phyloP scores from a whole-genome alignment of 352 stramenopile species.

The Pythium scleroteichum region DNA sequence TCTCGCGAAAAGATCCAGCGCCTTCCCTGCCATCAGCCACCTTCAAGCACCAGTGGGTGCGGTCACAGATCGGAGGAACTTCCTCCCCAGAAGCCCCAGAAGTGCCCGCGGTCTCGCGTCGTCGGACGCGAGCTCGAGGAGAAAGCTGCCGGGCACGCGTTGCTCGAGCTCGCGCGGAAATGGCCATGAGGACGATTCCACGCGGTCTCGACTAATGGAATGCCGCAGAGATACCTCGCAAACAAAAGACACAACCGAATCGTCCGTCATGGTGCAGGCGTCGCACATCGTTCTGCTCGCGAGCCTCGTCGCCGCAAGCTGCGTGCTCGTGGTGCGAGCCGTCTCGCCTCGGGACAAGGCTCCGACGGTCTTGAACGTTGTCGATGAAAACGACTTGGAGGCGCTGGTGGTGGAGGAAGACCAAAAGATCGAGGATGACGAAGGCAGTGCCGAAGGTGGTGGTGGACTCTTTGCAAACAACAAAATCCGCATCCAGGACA shows the following conservation, averaged over 20 bases:
- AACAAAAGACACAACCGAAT: background rate
- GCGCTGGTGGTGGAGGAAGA: background rate
- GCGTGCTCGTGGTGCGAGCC: conserved; percentile 9
- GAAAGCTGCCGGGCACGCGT: no score
- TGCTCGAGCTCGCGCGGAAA: no score
- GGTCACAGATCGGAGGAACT: no score
- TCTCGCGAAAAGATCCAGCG: no score
- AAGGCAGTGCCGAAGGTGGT: background rate
- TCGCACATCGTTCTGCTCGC: conserved; percentile 8
- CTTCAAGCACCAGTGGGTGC: no score
- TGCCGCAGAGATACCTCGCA: background rate
- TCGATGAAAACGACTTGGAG: conserved; percentile 4
- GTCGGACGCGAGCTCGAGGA: no score
- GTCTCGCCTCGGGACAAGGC: background rate
- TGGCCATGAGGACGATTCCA: no score
- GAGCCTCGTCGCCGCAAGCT: conserved; percentile 5
- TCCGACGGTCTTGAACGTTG: background rate
- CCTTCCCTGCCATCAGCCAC: no score
- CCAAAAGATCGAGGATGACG: background rate
- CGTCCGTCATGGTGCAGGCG: conserved; percentile 8
- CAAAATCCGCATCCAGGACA: conserved; percentile 25
- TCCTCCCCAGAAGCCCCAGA: no score
- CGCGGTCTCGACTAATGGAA: no score
- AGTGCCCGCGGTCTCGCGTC: no score
- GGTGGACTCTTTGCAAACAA: conserved; percentile 24